phyloP scores from a whole-genome alignment of 257 asterid species.

The Eustoma russellianum region DNA sequence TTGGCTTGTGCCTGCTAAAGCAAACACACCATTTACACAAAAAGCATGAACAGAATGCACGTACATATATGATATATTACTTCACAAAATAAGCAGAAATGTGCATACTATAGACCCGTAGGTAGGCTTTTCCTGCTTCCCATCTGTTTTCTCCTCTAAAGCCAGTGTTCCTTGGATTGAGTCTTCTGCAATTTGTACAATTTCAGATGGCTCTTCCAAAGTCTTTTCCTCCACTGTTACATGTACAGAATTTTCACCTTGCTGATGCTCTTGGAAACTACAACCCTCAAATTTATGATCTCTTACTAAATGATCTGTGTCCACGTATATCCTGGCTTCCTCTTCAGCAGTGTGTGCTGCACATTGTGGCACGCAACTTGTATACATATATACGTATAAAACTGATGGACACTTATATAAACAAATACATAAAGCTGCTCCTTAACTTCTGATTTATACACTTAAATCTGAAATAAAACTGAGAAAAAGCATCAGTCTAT shows the following conservation, averaged over 20 bases:
- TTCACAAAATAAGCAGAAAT: constrained; percentile 3
- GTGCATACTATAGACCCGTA: constrained; percentile 74
- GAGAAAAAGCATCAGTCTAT: not conserved
- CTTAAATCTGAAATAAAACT: not conserved
- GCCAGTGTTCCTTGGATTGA: constrained; percentile 36
- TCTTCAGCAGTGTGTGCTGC: constrained; percentile 59
- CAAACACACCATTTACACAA: not conserved
- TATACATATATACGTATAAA: not conserved
- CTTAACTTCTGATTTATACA: too few species aligned
- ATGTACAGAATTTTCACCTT: constrained; percentile 29
- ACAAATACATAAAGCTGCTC: too few species aligned
- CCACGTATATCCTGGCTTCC: constrained; percentile 46
- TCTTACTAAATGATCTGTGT: constrained; percentile 41
- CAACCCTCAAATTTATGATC: constrained; percentile 47
- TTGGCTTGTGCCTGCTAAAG: not conserved
- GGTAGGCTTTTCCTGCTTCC: constrained; percentile 36
- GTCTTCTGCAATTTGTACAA: constrained; percentile 23
- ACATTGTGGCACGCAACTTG: not conserved
- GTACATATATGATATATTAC: not conserved
- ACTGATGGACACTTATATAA: too few species aligned
- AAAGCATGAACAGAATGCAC: constrained; percentile 1
- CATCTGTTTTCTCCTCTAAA: constrained; percentile 46
- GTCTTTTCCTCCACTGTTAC: constrained; percentile 32
- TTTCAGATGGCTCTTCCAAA: constrained; percentile 36
- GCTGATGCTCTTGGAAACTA: constrained; percentile 39